A percentile compares a stretch with the other conserved stretches of the same genome.
Conservation (phyloP, 2,329 filamentous ascomycete species). For the Didymella exigua region DNA sequence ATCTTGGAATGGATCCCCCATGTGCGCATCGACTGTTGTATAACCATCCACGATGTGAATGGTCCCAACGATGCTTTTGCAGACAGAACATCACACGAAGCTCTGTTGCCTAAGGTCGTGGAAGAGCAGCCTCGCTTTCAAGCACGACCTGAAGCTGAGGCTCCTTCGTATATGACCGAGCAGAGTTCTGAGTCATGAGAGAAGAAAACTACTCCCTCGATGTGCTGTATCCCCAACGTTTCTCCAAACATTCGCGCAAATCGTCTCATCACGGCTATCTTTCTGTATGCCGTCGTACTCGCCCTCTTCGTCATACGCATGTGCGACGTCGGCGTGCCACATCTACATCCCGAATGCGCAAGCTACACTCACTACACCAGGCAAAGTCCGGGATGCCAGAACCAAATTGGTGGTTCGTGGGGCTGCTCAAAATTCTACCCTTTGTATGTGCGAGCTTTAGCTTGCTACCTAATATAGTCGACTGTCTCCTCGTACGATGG, state of each 20-base stretch:
- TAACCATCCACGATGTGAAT: not conserved
- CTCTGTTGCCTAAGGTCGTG: not conserved
- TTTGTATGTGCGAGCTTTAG: constrained; percentile 18
- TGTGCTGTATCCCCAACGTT: not conserved
- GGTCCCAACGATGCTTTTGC: not conserved
- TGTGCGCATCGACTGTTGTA: not conserved
- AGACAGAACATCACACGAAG: not conserved
- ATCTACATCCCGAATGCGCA: not conserved
- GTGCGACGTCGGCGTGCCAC: not conserved
- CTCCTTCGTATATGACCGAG: not conserved
- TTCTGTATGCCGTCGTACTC: constrained; percentile 13
- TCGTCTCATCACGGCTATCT: constrained; percentile 15
- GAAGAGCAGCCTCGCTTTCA: constrained; percentile 1
- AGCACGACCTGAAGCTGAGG: not conserved
- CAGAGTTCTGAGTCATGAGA: not conserved
- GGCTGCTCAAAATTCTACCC: constrained; percentile 21
- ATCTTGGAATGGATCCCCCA: not conserved
- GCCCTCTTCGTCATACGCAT: constrained; percentile 22
- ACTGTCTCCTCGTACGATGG: constrained; percentile 22
- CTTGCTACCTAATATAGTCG: constrained; percentile 17
- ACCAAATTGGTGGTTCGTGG: constrained; percentile 18
- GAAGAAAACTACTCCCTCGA: not conserved
- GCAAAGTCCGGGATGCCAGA: not conserved
- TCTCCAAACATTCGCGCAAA: constrained; percentile 16
- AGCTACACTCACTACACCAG: not conserved